Percentiles rank a stretch among this genome's conserved stretches.
phyloP scores from a whole-genome alignment of 768 basidiomycete species.

The Chalciporus sphaerocephalus region DNA sequence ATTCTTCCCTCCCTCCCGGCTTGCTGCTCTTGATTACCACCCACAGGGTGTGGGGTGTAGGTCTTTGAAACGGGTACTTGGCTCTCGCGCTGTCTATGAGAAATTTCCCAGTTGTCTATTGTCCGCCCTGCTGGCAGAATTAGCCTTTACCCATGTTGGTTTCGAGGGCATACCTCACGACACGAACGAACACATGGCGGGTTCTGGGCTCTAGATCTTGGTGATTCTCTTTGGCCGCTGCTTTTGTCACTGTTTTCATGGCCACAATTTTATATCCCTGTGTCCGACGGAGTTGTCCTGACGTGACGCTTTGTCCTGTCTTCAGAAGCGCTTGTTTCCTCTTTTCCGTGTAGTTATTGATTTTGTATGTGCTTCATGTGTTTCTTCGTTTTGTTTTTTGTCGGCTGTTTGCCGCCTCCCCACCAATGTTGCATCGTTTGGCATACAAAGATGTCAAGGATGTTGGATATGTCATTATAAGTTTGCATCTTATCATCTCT shows the following conservation, averaged over 20 bases:
- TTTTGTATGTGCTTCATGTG: conserved; percentile 34
- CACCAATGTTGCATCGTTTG: conserved; percentile 30
- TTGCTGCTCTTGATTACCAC: conserved; percentile 23
- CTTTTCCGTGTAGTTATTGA: conserved; percentile 28
- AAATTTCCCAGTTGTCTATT: conserved; percentile 21
- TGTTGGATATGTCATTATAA: conserved; percentile 92
- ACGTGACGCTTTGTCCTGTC: conserved; percentile 24
- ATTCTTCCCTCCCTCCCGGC: conserved; percentile 10
- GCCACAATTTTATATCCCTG: conserved; percentile 21
- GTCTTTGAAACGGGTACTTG: conserved; percentile 21
- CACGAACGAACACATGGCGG: conserved; percentile 20
- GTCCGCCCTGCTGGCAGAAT: conserved; percentile 18
- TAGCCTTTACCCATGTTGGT: conserved; percentile 19
- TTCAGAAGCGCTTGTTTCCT: conserved; percentile 31
- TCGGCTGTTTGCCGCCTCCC: conserved; percentile 16
- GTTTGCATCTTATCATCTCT: conserved; percentile 30
- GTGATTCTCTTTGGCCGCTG: conserved; percentile 23
- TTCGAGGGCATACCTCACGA: conserved; percentile 19
- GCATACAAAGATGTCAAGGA: conserved; percentile 89
- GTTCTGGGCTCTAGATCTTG: conserved; percentile 23
- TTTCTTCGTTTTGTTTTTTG: conserved; percentile 13
- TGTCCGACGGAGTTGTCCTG: conserved; percentile 14
- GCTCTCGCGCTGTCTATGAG: conserved; percentile 12
- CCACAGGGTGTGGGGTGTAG: conserved; percentile 26
- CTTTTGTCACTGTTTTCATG: conserved; percentile 23